Percentiles rank a stretch among this genome's conserved stretches.
These are phyloP conservation scores for Marasmius tenuissimus DNA, from an alignment of 1,284 basidiomycete species.

Conservation along the genomic window DNA sequence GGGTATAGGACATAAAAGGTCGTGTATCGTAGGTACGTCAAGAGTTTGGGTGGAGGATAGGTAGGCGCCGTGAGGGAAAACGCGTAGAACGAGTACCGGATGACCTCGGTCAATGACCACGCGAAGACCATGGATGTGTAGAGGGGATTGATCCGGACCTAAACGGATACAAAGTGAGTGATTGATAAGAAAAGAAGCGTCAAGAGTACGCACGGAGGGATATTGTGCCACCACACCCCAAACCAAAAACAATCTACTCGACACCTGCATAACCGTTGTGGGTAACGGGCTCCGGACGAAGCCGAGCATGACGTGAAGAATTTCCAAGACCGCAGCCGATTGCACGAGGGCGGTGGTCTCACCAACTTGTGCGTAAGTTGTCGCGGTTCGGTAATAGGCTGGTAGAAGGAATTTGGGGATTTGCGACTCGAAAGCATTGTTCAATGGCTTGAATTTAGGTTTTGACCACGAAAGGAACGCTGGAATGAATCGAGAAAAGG, in stretches of 20 bases:
- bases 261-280: conserved; percentile 87
- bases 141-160: conserved; percentile 76
- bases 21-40: conserved; percentile 78
- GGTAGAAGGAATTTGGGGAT: conserved; percentile 37
- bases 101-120: conserved; percentile 91
- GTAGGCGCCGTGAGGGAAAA: conserved; percentile 55
- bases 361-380: conserved; percentile 62
- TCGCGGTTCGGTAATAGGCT: conserved; percentile 43
- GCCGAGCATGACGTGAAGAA: conserved; percentile 79
- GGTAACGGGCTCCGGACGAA: conserved; percentile 84
- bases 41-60: conserved; percentile 44
- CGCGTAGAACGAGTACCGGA: conserved; percentile 93
- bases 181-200: neutral
- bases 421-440: conserved; percentile 24
- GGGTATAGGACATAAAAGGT: conserved; percentile 94
- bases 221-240: conserved; percentile 81
- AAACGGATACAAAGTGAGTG: conserved; percentile 12
- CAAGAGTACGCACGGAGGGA: conserved; percentile 39
- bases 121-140: conserved; percentile 93
- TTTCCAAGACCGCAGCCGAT: conserved; percentile 79
- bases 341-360: conserved; percentile 73
- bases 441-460: conserved; percentile 22
- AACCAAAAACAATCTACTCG: conserved; percentile 82
- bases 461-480: conserved; percentile 31
- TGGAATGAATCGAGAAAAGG: conserved; percentile 37